Evolutionary conservation across 2,329 filamentous ascomycete genomes (phyloP).

Genomic region (Diaporthe ampelina): DNA sequence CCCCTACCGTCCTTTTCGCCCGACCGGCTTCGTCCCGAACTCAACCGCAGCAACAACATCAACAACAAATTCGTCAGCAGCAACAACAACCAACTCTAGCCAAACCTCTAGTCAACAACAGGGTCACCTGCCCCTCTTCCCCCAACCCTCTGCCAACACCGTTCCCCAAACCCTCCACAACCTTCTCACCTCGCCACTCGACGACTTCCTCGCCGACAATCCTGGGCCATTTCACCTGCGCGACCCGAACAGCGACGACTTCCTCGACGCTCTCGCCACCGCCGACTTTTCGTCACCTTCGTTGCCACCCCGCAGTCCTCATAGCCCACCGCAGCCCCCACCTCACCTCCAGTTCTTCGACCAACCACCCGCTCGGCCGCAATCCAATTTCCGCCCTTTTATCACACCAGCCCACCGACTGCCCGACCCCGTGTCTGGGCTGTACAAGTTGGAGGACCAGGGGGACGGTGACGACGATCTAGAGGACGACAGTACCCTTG

Average conservation of each 20-base stretch:
- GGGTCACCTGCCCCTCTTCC: neutral
- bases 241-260: slow-evolving; percentile 44
- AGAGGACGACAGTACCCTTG: slow-evolving; percentile 11
- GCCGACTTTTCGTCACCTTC: slow-evolving; percentile 50
- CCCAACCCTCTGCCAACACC: neutral
- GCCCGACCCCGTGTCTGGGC: neutral
- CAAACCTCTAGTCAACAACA: slow-evolving; percentile 3
- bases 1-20: slow-evolving; percentile 1
- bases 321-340: slow-evolving; percentile 29
- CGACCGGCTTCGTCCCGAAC: neutral
- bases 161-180: neutral
- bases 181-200: neutral
- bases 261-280: slow-evolving; percentile 43
- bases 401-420: neutral
- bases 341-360: neutral
- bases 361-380: neutral
- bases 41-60: neutral
- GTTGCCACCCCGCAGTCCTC: slow-evolving; percentile 45
- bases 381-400: neutral
- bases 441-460: slow-evolving; percentile 4
- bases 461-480: slow-evolving; percentile 16
- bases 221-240: neutral
- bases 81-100: slow-evolving; percentile 17
- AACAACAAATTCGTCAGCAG: slow-evolving; percentile 3
- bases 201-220: neutral